Evolutionary conservation across 202 grass and related monocot genomes (phyloP), one percentile per base, ranked within the genome.

Genomic region (Carex arenaria): DNA sequence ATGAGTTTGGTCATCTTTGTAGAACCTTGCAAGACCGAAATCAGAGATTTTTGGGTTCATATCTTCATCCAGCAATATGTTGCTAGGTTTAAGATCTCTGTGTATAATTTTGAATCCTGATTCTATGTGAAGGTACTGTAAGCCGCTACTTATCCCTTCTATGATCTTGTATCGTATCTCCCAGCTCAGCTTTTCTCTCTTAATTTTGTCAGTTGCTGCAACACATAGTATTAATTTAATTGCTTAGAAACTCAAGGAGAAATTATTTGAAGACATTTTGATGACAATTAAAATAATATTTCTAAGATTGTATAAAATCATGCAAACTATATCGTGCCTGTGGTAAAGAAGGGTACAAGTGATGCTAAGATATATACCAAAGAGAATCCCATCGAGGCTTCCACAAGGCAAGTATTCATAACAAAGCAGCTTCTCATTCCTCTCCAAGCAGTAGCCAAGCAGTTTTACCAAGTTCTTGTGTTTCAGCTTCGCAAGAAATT

Each of bases 31-130:
- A 7, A 85, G 63, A 65, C 83, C 83, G 14, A 85, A 79, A 79
- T 85, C 83, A 15, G 72, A 53, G 2, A 85, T 79, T 36, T 85
- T 85, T 62, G 83, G 83, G 14, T 57, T 85, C 83, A 85, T 85
- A 65, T 85, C 23, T 5, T 47, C 43, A 57, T 85, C 83, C 2
- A 85, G 36, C 34, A 85, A 67, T 18, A 85, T 78, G 43, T 85
- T 84, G 47, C 82, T 76, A 7, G 67, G 66, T 76, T 84, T 84
- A 10, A 84, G 45, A 84, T 84, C 82, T 15, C 82, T 59, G 20
- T 84, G 82, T 30, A 84, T 31, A 26, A 84, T 77, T 49, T 45
- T 84, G 11, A 54, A 45, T 54, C 15, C 49, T 8, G 82, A 84
- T 17, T 84, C 82, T 77, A 45, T 34, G 51, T 84, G 82, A 12